A percentile compares a stretch with the other conserved stretches of the same genome.
Evolutionary conservation across 768 basidiomycete genomes (phyloP).

Genomic region (Mycena rosella): DNA sequence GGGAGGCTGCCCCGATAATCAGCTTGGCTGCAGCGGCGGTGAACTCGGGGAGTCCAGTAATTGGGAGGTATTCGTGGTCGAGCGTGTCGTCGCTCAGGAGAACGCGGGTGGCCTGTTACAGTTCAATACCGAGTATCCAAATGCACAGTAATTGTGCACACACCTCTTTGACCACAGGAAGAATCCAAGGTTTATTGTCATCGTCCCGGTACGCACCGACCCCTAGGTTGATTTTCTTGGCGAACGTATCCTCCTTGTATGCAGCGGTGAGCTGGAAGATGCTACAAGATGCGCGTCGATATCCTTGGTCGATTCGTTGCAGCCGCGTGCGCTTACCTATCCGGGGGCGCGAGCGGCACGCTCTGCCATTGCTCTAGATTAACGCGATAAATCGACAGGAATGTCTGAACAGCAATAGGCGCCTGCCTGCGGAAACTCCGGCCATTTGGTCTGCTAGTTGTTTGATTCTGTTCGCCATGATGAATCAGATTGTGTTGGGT

Average conservation of each 20-base stretch:
- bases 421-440: conserved; percentile 33
- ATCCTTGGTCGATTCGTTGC: background rate
- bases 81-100: conserved; percentile 77
- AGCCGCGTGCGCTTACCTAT: conserved; percentile 64
- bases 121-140: conserved; percentile 6
- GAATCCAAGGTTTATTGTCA: conserved; percentile 89
- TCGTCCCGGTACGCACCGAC: conserved; percentile 95
- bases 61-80: conserved; percentile 95
- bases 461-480: conserved; percentile 70
- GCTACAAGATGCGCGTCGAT: conserved; percentile 54
- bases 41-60: conserved; percentile 88
- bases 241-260: conserved; percentile 83
- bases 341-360: conserved; percentile 88
- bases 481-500: conserved; percentile 29
- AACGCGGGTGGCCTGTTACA: conserved; percentile 74
- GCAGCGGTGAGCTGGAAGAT: conserved; percentile 93
- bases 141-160: conserved; percentile 15
- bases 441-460: conserved; percentile 70
- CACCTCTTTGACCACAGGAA: conserved; percentile 92
- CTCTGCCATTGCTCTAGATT: conserved; percentile 76
- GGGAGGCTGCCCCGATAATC: conserved; percentile 80
- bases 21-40: conserved; percentile 85
- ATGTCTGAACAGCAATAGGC: conserved; percentile 12
- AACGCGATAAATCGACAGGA: conserved; percentile 7
- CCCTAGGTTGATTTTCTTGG: conserved; percentile 90